Evolutionary conservation across 352 stramenopile species (phyloP), one percentile per base, ranked within the genome.

Genomic region (Phytophthora nicotianae): DNA sequence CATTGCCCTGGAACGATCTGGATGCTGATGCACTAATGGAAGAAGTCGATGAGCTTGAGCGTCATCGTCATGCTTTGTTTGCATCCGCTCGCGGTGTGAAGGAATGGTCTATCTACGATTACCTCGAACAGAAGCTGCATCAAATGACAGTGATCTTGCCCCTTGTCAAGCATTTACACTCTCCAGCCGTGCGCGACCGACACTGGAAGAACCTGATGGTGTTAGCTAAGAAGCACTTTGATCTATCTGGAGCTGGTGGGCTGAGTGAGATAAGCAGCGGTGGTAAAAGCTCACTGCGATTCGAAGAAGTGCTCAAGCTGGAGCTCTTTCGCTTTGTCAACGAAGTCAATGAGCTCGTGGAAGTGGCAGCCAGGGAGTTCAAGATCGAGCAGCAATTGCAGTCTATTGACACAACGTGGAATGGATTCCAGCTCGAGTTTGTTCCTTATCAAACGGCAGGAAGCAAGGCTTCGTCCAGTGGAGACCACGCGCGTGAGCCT

Each of bases 361-460:
- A 98, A 68, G 97, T 97, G 56, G 96, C 95, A 48, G 91, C 81
- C 14, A 97, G 97, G n/a, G 96, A 99, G 52, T 96, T 98, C 54
- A 99, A 98, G 74, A 99, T 99, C 57, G 96, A 99, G 62, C 97
- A 97, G 60, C 96, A 98, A 48, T 74, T 99, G n/a, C 79, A 74
- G 3, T 77, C 96, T 14, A 98, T 99, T 50, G 91, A 98, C 70
- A 81, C 62, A 3, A 78, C 88, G 3, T 98, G 95, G 96, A 81
- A 74, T 45, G 72, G 79, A n/a, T 93, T 98, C 47, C 80, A 91
- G 50, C 90, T 98, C 21, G 88, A 97, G 46, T 98, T 98, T 65
- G 79, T 97, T 23, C 68, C 88, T 11, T 97, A 97, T 70, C 96
- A 97, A 70, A 88, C 82, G 0, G 68, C 79, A 16, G 65, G 58